A percentile compares a stretch with the other conserved stretches of the same genome.
phyloP scores from a whole-genome alignment of 345 rosid species.

The Brassica incana region DNA sequence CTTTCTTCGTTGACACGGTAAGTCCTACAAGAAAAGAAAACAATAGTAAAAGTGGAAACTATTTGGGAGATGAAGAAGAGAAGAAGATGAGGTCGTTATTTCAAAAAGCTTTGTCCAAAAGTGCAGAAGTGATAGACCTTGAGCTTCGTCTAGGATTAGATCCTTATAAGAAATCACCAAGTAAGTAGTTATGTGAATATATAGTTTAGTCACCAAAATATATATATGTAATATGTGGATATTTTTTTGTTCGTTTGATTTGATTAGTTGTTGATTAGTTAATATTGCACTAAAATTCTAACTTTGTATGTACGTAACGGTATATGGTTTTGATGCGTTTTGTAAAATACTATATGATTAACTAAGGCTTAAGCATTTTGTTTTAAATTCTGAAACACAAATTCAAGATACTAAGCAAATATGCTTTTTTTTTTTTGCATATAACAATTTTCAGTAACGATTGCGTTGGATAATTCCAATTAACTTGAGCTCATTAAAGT shows the following conservation, averaged over 20 bases:
- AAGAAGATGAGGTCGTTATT: conserved; percentile 2
- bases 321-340: conserved; percentile 13
- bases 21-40: conserved; percentile 12
- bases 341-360: neutral
- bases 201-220: neutral
- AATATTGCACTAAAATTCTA: conserved; percentile 9
- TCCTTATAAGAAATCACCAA: conserved; percentile 33
- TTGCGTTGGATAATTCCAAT: too few relatives aligned
- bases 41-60: neutral
- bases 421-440: neutral
- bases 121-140: conserved; percentile 36
- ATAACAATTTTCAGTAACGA: too few relatives aligned
- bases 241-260: conserved; percentile 3
- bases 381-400: neutral
- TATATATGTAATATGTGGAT: conserved; percentile 17
- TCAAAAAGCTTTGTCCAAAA: conserved; percentile 22
- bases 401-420: neutral
- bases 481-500: too few relatives aligned
- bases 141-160: conserved; percentile 42
- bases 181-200: conserved; percentile 17
- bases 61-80: conserved; percentile 25
- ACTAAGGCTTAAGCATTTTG: neutral
- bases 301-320: conserved; percentile 21
- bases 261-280: conserved; percentile 20
- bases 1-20: conserved; percentile 25